Percentiles rank a stretch among this genome's conserved stretches.
These are phyloP conservation scores for Seminavis robusta DNA, from an alignment of 108 stramenopile species.

Conservation along the genomic window DNA sequence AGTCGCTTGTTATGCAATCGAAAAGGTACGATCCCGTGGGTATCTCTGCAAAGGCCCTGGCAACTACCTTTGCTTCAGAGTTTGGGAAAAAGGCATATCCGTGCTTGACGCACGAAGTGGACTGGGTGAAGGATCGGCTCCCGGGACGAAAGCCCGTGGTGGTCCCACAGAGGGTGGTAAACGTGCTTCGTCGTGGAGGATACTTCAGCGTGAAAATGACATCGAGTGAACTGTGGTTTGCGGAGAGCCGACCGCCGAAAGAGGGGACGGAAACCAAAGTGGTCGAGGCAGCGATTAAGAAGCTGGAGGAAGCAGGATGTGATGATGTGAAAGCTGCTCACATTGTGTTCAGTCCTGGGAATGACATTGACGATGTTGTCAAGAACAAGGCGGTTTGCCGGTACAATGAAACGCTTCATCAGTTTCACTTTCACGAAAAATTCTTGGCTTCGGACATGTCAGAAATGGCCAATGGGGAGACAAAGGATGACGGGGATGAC, in stretches of 20 bases:
- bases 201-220: constrained; percentile 49
- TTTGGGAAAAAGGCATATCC: constrained; percentile 67
- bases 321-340: constrained; percentile 42
- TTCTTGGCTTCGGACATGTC: constrained; percentile 28
- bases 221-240: constrained; percentile 39
- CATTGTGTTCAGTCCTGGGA: constrained; percentile 37
- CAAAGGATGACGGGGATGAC: constrained; percentile 4
- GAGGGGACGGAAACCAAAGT: constrained; percentile 28
- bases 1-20: constrained; percentile 65
- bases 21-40: constrained; percentile 61
- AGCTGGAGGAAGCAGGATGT: constrained; percentile 50
- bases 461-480: constrained; percentile 12
- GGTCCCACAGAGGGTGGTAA: constrained; percentile 52
- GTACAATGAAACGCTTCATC: constrained; percentile 26
- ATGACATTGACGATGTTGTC: constrained; percentile 15
- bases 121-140: constrained; percentile 46
- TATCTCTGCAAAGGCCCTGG: constrained; percentile 74
- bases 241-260: constrained; percentile 33
- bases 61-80: constrained; percentile 57
- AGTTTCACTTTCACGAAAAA: constrained; percentile 38
- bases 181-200: constrained; percentile 62
- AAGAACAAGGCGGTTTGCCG: constrained; percentile 41
- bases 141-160: constrained; percentile 51
- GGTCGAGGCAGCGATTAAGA: constrained; percentile 32
- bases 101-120: constrained; percentile 56